Percentiles rank a stretch among this genome's conserved stretches.
Evolutionary conservation across 2,329 filamentous ascomycete genomes (phyloP).

Genomic region (Exophiala calicioides): DNA sequence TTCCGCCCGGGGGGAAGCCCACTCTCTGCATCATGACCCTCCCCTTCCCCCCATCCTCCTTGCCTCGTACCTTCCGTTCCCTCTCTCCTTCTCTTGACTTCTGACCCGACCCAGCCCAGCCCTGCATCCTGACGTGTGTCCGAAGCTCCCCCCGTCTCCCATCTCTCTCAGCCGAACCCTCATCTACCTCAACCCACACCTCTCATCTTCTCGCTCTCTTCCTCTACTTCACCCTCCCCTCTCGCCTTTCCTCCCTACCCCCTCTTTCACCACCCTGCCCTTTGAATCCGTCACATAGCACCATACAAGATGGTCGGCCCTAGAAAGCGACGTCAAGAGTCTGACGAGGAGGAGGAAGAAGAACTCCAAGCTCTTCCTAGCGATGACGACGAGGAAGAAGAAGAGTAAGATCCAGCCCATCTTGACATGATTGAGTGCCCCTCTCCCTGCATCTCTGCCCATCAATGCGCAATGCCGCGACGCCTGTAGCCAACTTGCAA

Average conservation of each 20-base stretch:
- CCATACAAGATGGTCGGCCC: conserved; percentile 43
- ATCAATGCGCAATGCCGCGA: neutral
- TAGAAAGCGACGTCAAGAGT: conserved; percentile 53
- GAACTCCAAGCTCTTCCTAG: conserved; percentile 52
- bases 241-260: conserved; percentile 41
- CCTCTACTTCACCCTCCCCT: conserved; percentile 32
- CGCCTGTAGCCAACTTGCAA: too few species aligned
- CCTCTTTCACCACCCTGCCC: conserved; percentile 16
- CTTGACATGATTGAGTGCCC: neutral
- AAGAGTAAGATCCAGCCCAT: conserved; percentile 41
- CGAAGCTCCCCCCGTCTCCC: conserved; percentile 20
- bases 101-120: conserved; percentile 1
- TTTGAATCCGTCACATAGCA: conserved; percentile 11
- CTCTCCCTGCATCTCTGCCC: neutral
- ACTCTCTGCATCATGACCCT: too few species aligned
- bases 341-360: conserved; percentile 50
- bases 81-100: neutral
- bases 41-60: conserved; percentile 2
- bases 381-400: conserved; percentile 53
- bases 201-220: conserved; percentile 18
- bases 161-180: conserved; percentile 19
- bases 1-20: too few species aligned
- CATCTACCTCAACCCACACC: conserved; percentile 30
- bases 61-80: neutral
- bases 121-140: conserved; percentile 25